Evolutionary conservation across 1,284 basidiomycete species (phyloP).

Genomic region (Ustilago loliicola): DNA sequence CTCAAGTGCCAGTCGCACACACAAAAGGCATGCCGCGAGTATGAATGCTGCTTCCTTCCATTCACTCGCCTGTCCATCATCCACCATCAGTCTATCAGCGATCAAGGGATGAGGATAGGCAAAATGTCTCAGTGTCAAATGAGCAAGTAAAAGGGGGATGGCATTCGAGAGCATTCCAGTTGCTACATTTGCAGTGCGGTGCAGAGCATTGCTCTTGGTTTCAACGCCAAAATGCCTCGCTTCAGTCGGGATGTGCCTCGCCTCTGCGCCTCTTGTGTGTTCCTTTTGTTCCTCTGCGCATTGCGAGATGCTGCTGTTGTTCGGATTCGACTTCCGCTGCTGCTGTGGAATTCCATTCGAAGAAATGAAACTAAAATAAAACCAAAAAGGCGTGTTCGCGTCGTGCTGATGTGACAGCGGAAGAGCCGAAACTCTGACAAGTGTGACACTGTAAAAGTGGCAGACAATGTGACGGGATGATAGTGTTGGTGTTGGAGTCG

Average conservation of each 20-base stretch:
- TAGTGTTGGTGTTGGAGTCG: conserved; percentile 4
- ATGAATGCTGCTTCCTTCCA: not conserved
- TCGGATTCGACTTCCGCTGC: conserved; percentile 27
- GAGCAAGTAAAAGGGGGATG: not conserved
- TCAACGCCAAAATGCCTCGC: not conserved
- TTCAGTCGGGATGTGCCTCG: not conserved
- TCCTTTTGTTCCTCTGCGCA: conserved; percentile 5
- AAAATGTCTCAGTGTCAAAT: conserved; percentile 7
- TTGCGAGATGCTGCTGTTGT: not conserved
- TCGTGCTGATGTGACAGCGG: not conserved
- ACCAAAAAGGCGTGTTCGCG: conserved; percentile 1
- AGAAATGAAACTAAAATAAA: not conserved
- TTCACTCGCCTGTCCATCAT: not conserved
- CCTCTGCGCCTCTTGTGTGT: not conserved
- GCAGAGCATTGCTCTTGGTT: conserved; percentile 3
- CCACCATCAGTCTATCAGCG: not conserved
- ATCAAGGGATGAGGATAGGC: not conserved
- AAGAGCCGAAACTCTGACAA: conserved; percentile 1
- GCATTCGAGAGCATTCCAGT: not conserved
- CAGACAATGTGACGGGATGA: not conserved
- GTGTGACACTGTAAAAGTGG: too few species aligned
- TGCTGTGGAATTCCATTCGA: conserved; percentile 1
- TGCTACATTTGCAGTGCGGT: not conserved
- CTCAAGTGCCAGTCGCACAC: not conserved
- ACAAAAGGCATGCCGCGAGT: conserved; percentile 5